These are phyloP conservation scores for Colletotrichum sp. DNA, from an alignment of 2,329 filamentous ascomycete species.

Conservation along the genomic window DNA sequence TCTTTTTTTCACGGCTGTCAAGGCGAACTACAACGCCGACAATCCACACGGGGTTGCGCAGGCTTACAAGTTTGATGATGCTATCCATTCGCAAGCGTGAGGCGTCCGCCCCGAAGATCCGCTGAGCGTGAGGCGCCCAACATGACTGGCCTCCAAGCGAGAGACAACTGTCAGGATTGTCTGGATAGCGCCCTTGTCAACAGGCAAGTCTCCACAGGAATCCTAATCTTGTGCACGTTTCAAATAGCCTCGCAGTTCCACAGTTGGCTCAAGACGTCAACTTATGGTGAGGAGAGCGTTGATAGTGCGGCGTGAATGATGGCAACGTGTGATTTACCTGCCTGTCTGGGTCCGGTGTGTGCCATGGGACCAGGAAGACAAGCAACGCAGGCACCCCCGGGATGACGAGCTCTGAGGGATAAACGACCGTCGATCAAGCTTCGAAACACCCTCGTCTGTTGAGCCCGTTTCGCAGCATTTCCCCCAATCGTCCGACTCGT, in stretches of 20 bases:
- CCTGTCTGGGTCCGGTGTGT: neutral
- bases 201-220: neutral
- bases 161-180: neutral
- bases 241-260: neutral
- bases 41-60: neutral
- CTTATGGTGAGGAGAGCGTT: neutral
- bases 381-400: neutral
- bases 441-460: neutral
- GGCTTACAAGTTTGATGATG: constrained; percentile 8
- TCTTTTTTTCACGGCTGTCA: neutral
- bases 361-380: neutral
- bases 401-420: neutral
- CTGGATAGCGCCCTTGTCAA: neutral
- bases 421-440: neutral
- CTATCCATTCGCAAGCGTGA: constrained; percentile 7
- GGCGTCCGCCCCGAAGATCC: constrained; percentile 4
- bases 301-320: neutral
- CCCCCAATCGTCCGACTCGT: neutral
- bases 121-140: neutral
- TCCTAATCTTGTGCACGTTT: neutral
- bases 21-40: neutral
- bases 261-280: neutral
- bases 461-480: neutral
- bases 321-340: neutral
- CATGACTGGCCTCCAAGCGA: neutral